These are phyloP conservation scores for Rhodotorula diobovata DNA, from an alignment of 768 basidiomycete genomes.

Conservation along the genomic window DNA sequence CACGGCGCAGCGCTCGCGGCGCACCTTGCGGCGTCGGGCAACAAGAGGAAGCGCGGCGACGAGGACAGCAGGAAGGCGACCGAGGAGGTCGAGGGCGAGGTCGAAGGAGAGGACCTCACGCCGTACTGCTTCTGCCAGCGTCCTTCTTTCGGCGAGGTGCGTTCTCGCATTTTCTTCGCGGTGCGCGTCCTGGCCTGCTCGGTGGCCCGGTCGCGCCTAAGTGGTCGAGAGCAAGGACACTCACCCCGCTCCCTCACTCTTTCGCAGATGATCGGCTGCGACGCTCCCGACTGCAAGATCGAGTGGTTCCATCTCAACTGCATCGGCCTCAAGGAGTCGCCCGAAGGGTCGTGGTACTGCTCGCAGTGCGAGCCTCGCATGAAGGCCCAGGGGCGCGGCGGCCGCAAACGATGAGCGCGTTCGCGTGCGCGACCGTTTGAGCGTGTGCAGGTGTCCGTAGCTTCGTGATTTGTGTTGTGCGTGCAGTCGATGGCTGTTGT, in stretches of 20 bases:
- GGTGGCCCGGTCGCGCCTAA: no score
- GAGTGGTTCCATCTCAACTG: slow-evolving; percentile 42
- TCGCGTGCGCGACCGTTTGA: background rate
- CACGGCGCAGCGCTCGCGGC: background rate
- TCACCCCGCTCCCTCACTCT: background rate
- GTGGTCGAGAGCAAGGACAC: background rate
- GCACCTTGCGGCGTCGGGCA: slow-evolving; percentile 55
- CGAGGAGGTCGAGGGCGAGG: slow-evolving; percentile 42
- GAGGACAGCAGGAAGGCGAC: slow-evolving; percentile 39
- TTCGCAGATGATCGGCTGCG: slow-evolving; percentile 41
- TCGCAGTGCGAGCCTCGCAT: slow-evolving; percentile 25
- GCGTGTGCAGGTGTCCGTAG: background rate
- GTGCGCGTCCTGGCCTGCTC: background rate
- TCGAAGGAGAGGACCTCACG: slow-evolving; percentile 36
- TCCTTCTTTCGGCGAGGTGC: slow-evolving; percentile 38
- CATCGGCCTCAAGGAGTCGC: slow-evolving; percentile 35
- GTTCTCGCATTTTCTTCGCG: background rate
- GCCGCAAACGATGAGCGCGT: slow-evolving; percentile 7
- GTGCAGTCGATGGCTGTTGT: background rate
- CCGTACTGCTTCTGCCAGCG: slow-evolving; percentile 40
- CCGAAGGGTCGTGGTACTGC: slow-evolving; percentile 36
- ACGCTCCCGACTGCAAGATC: slow-evolving; percentile 36
- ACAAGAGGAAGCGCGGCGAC: slow-evolving; percentile 52
- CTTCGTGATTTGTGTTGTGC: background rate
- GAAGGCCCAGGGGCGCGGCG: slow-evolving; percentile 2